Conservation (phyloP, 1,139 yeast genomes). For the Zhuliangozyma parablackwelliae region DNA sequence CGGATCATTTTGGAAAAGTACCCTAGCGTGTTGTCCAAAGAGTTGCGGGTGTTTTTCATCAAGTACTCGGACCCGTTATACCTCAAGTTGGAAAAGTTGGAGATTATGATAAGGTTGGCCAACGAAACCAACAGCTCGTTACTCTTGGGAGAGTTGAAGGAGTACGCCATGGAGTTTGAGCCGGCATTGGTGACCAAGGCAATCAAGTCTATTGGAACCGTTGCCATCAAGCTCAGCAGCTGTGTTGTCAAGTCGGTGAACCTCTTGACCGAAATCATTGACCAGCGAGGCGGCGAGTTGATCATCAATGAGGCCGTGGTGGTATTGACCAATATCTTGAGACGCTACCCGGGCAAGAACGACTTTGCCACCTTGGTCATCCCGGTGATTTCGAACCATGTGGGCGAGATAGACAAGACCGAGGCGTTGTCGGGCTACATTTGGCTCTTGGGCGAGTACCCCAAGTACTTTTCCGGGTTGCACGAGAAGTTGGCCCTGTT, state of each 20-base stretch:
- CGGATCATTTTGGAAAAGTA: constrained; percentile 85
- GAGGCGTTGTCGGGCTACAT: constrained; percentile 74
- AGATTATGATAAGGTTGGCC: constrained; percentile 82
- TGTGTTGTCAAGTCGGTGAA: constrained; percentile 69
- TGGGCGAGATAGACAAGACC: constrained; percentile 54
- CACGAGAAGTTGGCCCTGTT: constrained; percentile 43
- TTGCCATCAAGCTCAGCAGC: constrained; percentile 74
- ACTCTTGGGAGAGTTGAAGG: constrained; percentile 80
- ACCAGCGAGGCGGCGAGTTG: constrained; percentile 69
- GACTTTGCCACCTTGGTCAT: constrained; percentile 62
- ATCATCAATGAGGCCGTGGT: constrained; percentile 76
- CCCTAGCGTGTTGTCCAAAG: constrained; percentile 74
- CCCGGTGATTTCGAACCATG: constrained; percentile 61
- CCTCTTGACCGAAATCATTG: constrained; percentile 66
- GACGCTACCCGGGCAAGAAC: constrained; percentile 66
- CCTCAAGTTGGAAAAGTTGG: constrained; percentile 87
- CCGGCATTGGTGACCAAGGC: constrained; percentile 82
- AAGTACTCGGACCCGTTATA: constrained; percentile 94
- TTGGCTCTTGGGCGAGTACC: constrained; percentile 89
- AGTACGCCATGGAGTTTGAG: constrained; percentile 92
- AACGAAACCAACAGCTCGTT: constrained; percentile 64
- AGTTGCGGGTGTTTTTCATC: constrained; percentile 85
- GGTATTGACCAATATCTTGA: constrained; percentile 72
- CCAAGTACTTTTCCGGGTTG: constrained; percentile 61
- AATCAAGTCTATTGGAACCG: constrained; percentile 79